Percentiles rank a stretch among this genome's conserved stretches.
Conservation (phyloP, 106 monocot genomes). For the Vanilla planifolia region DNA sequence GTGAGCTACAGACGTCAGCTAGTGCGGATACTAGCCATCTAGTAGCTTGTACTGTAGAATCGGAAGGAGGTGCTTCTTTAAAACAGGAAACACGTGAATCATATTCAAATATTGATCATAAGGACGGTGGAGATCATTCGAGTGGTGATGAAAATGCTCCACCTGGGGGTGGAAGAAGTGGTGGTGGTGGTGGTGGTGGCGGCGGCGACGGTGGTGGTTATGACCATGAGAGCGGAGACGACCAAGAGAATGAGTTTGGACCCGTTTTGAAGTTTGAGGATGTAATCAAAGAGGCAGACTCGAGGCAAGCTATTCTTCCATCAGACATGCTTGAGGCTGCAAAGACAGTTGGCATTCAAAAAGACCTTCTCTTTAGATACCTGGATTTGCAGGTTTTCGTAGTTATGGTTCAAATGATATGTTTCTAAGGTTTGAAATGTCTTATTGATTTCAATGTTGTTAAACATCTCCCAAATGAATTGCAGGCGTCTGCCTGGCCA, state of each 20-base stretch:
- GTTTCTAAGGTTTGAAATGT: neutral
- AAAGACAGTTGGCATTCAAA: constrained; percentile 50
- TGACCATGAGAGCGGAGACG: constrained; percentile 7
- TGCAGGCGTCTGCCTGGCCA: constrained; percentile 54
- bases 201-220: constrained; percentile 15
- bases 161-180: constrained; percentile 27
- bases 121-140: constrained; percentile 8
- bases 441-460: neutral
- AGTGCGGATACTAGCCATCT: neutral
- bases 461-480: neutral
- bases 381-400: constrained; percentile 66
- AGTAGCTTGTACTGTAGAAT: neutral
- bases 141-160: constrained; percentile 24
- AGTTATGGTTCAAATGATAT: neutral
- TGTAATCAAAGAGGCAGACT: constrained; percentile 40
- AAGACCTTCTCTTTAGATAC: constrained; percentile 64
- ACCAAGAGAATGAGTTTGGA: constrained; percentile 48
- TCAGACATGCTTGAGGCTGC: constrained; percentile 63
- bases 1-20: constrained; percentile 12
- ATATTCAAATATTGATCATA: constrained; percentile 17
- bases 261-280: constrained; percentile 47
- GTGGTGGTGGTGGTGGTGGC: no score
- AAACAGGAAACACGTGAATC: constrained; percentile 8
- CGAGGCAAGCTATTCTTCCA: constrained; percentile 32
- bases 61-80: constrained; percentile 5